Percentiles rank a stretch among this genome's conserved stretches.
phyloP scores from a whole-genome alignment of 345 rosid genomes.

The Physaria fendleri region DNA sequence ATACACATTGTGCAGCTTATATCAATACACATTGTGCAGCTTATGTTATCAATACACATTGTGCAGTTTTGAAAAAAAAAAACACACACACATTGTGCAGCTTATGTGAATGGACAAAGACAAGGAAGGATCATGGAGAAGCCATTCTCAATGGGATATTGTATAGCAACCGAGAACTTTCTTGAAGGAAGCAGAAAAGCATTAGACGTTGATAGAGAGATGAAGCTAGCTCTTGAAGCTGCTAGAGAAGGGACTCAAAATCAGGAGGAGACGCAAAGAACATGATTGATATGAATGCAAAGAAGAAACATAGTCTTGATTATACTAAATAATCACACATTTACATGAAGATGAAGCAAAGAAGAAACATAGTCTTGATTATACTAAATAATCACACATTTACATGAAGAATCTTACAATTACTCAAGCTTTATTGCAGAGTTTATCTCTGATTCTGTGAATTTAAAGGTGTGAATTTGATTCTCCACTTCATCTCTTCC shows the following conservation, averaged over 20 bases:
- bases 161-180: constrained; percentile 60
- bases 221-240: constrained; percentile 41
- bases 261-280: constrained; percentile 40
- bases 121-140: constrained; percentile 85
- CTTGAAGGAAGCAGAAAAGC: constrained; percentile 28
- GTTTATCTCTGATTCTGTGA: neutral
- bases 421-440: constrained; percentile 3
- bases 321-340: no score
- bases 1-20: no score
- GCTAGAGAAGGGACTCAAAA: constrained; percentile 32
- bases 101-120: constrained; percentile 93
- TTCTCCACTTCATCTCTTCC: constrained; percentile 22
- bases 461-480: constrained; percentile 4
- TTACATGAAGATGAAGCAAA: no score
- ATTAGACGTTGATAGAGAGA: constrained; percentile 61
- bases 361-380: neutral
- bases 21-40: no score
- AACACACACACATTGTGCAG: no score
- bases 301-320: no score
- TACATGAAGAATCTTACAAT: constrained; percentile 8
- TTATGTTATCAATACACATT: no score
- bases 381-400: neutral
- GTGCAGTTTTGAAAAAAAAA: no score
- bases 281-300: no score
- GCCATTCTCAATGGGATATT: constrained; percentile 64